phyloP scores from a whole-genome alignment of 2,329 filamentous ascomycete species.

The Arthrobotrys musiformis region DNA sequence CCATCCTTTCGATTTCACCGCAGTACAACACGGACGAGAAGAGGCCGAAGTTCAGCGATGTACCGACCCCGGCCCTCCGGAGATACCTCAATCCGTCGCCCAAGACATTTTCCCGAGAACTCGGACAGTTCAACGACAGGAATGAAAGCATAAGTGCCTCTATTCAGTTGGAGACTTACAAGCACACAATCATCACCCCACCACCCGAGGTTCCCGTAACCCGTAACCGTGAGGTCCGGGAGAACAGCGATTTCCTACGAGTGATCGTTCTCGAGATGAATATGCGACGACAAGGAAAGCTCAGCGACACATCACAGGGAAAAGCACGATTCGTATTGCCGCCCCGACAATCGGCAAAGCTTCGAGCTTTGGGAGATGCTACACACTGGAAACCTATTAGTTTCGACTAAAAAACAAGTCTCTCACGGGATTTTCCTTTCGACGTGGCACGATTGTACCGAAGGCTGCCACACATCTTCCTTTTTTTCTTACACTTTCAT shows the following conservation, averaged over 20 bases:
- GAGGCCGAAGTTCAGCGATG: constrained; percentile 72
- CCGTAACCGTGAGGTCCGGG: constrained; percentile 71
- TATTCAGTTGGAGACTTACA: constrained; percentile 79
- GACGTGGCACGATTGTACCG: constrained; percentile 32
- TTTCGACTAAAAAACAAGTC: constrained; percentile 20
- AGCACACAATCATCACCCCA: constrained; percentile 59
- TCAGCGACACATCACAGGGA: constrained; percentile 74
- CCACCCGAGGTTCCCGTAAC: constrained; percentile 42
- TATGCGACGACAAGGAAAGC: constrained; percentile 74
- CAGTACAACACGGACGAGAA: constrained; percentile 74
- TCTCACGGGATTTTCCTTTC: constrained; percentile 15
- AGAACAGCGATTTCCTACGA: constrained; percentile 77
- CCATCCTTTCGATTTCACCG: constrained; percentile 75
- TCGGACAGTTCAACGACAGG: constrained; percentile 60
- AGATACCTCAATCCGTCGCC: constrained; percentile 74
- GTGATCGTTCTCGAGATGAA: constrained; percentile 78
- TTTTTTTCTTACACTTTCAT: not conserved
- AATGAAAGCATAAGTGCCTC: constrained; percentile 71
- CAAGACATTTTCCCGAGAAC: constrained; percentile 61
- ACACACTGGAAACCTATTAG: constrained; percentile 49
- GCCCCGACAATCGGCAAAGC: constrained; percentile 68
- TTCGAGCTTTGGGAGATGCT: constrained; percentile 53
- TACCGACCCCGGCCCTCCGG: constrained; percentile 73
- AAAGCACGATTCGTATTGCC: constrained; percentile 76
- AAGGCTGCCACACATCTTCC: constrained; percentile 36